A percentile compares a stretch with the other conserved stretches of the same genome.
These are phyloP conservation scores for Fusarium sp. DNA, from an alignment of 2,329 filamentous ascomycete species.

Conservation along the genomic window DNA sequence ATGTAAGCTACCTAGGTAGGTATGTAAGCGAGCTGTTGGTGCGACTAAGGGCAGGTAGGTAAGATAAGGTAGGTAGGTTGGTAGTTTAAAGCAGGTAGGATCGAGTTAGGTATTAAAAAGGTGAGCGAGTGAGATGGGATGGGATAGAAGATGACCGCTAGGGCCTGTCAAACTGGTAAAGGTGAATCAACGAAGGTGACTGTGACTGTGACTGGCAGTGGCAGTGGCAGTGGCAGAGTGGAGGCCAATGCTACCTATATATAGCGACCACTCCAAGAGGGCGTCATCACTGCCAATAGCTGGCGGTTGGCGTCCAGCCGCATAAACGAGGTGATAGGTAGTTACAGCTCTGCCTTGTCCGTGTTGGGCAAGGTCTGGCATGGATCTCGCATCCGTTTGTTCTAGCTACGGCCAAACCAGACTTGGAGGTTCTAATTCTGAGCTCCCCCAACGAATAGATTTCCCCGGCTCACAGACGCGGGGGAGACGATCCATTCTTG, in stretches of 20 bases:
- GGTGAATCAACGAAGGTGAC: slow-evolving; percentile 23
- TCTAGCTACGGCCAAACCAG: slow-evolving; percentile 19
- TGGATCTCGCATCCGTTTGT: slow-evolving; percentile 1
- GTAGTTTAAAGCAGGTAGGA: background rate
- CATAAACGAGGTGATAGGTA: slow-evolving; percentile 21
- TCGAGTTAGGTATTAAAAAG: slow-evolving; percentile 5
- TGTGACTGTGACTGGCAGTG: too few relatives aligned
- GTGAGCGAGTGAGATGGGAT: slow-evolving; percentile 15
- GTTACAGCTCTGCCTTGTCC: slow-evolving; percentile 16
- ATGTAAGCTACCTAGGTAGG: slow-evolving; percentile 15
- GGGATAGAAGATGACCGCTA: slow-evolving; percentile 16
- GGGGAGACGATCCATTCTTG: slow-evolving; percentile 24
- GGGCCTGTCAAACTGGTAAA: slow-evolving; percentile 11
- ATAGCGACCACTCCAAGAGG: slow-evolving; percentile 20
- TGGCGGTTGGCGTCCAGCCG: slow-evolving; percentile 21
- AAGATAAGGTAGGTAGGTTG: background rate
- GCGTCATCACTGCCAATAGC: slow-evolving; percentile 19
- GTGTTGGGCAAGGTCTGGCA: slow-evolving; percentile 15
- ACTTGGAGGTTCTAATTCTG: slow-evolving; percentile 20
- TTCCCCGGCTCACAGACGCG: slow-evolving; percentile 15
- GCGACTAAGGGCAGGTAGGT: background rate
- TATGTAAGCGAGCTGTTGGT: background rate
- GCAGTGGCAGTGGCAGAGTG: slow-evolving; percentile 1
- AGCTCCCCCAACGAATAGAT: slow-evolving; percentile 25
- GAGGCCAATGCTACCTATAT: slow-evolving; percentile 29